Evolutionary conservation across 208 protist genomes (phyloP).

Genomic region (Leishmania guyanensis): DNA sequence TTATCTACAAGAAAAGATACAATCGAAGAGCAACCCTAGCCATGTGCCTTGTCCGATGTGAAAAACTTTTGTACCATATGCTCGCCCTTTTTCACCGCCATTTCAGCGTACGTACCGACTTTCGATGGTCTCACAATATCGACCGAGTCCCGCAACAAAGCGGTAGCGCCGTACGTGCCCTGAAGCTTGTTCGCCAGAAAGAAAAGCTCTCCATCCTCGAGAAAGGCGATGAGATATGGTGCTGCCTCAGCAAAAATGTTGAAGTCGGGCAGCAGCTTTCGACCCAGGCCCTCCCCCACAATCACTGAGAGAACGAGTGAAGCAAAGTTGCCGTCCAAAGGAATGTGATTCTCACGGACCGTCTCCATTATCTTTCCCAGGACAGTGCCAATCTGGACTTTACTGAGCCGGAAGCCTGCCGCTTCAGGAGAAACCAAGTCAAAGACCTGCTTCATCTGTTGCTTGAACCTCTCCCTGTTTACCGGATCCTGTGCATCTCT

Average conservation of each 20-base stretch:
- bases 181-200: conserved; percentile 73
- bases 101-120: conserved; percentile 56
- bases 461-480: conserved; percentile 63
- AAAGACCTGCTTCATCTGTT: conserved; percentile 80
- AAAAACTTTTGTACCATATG: conserved; percentile 29
- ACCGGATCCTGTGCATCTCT: conserved; percentile 19
- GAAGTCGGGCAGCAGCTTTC: conserved; percentile 85
- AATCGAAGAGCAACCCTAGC: conserved; percentile 7
- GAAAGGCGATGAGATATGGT: conserved; percentile 77
- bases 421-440: conserved; percentile 74
- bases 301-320: conserved; percentile 91
- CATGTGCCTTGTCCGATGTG: conserved; percentile 14
- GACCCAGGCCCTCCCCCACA: conserved; percentile 91
- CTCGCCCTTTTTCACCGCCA: conserved; percentile 37
- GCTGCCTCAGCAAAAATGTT: conserved; percentile 90
- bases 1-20: conserved; percentile 9
- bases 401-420: conserved; percentile 77
- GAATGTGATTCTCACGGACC: conserved; percentile 79
- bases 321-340: conserved; percentile 93
- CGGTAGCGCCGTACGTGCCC: conserved; percentile 63
- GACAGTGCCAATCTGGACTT: conserved; percentile 81
- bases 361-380: conserved; percentile 77
- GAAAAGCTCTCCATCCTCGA: conserved; percentile 72
- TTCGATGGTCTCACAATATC: conserved; percentile 53
- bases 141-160: conserved; percentile 62